Evolutionary conservation across 1,284 basidiomycete species (phyloP).

Genomic region (Entoloma clypeatum): DNA sequence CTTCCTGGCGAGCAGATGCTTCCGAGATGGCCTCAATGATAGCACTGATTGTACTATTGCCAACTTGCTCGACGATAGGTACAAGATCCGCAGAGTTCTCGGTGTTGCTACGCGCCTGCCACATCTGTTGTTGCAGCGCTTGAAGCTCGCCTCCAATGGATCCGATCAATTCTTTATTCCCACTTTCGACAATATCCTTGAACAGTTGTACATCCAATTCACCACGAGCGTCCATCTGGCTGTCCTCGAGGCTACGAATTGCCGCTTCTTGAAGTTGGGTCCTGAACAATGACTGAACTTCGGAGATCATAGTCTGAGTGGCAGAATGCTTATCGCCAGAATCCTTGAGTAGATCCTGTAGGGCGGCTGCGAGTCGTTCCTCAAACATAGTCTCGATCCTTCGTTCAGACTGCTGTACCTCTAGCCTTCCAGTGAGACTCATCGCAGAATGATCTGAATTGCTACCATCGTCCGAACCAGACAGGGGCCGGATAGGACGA

Average conservation of each 20-base stretch:
- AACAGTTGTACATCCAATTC: constrained; percentile 76
- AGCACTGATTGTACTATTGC: constrained; percentile 50
- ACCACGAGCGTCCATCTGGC: constrained; percentile 64
- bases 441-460: constrained; percentile 37
- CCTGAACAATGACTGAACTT: constrained; percentile 64
- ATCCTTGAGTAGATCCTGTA: constrained; percentile 32
- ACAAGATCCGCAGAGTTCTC: constrained; percentile 29
- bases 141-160: constrained; percentile 58
- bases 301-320: constrained; percentile 58
- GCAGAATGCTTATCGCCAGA: constrained; percentile 35
- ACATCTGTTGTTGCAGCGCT: constrained; percentile 34
- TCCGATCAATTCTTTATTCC: constrained; percentile 55
- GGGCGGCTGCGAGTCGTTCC: constrained; percentile 58
- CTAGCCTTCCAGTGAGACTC: constrained; percentile 53
- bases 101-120: constrained; percentile 23
- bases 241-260: constrained; percentile 55
- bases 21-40: constrained; percentile 59
- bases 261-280: constrained; percentile 63
- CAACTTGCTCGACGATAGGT: constrained; percentile 52
- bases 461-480: constrained; percentile 23
- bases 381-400: constrained; percentile 59
- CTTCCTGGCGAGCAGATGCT: constrained; percentile 57
- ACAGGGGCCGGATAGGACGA: constrained; percentile 31
- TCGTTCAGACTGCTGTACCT: constrained; percentile 56
- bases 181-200: constrained; percentile 63